Evolutionary conservation across 1,284 basidiomycete genomes (phyloP), one percentile per base, ranked within the genome.

Genomic region (Thecaphora thlaspeos): DNA sequence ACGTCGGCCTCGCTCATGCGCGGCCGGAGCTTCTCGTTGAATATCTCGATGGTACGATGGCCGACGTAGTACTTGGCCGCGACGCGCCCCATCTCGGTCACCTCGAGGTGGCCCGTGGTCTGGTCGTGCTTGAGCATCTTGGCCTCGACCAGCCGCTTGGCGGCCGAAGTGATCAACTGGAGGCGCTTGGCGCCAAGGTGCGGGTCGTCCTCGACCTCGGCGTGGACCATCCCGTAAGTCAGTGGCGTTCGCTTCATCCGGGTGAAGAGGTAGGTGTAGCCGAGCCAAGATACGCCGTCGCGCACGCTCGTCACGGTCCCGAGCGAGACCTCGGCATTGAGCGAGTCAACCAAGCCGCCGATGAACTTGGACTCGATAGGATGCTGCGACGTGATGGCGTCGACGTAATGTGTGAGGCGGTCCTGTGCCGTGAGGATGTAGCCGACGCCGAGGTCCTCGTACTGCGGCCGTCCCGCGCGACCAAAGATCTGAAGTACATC

Each of bases 401-500:
- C 86, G 28, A 96, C 84, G 73, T 98, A 98, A 79, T 98, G 92
- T 4, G 86, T 82, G 14, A 99, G 83, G 78, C 94, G 97, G 73
- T 99, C 95, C 34, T 88, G 86, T 0, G 88, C 87, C 0, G 95
- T 98, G 67, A 91, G 94, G 64, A 99, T 96, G 78, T 90, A 98
- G 4, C 95, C 94, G 65, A 94, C 92, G 77, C 95, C 95, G 61
- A 91, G 92, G 15, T 85, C 87, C 79, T 98, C 95, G 61, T 96
- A 84, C 15, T 95, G 95, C 0, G 95, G 95, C 53, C 95, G 87
- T 73, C 95, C 95, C 51, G 94, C 95, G 78, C 95, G 87, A 73
- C 95, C 95, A 71, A 98, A 97, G 40, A 98, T 91, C 77, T 84
- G 95, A 4, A 99, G 81, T 4, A 99, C 95, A 77, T 99, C 95